Percentiles rank a stretch among this genome's conserved stretches.
These are phyloP conservation scores for Chaetomium tenue DNA, from an alignment of 495 filamentous ascomycete species.

Conservation along the genomic window DNA sequence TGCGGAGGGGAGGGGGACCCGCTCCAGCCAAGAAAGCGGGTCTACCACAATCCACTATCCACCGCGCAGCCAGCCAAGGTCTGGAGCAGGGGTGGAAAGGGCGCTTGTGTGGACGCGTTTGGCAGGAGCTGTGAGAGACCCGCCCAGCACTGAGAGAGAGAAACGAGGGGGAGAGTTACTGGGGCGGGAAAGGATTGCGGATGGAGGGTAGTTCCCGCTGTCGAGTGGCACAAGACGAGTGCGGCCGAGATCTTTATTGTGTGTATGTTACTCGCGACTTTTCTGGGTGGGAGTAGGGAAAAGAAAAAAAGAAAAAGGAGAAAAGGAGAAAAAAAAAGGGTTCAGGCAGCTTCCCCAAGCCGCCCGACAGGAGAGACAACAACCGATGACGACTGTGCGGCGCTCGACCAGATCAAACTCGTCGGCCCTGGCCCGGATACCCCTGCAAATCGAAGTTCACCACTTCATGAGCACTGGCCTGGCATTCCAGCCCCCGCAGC, in stretches of 20 bases:
- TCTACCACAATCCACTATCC: background rate
- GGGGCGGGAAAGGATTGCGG: background rate
- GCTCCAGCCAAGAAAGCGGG: conserved; percentile 19
- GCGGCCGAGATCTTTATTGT: background rate
- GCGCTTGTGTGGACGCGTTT: conserved; percentile 14
- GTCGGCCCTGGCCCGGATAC: background rate
- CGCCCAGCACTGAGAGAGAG: background rate
- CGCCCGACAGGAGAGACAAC: background rate
- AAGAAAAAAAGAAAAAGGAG: background rate
- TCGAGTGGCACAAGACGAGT: background rate
- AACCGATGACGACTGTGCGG: background rate
- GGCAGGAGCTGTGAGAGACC: conserved; percentile 9
- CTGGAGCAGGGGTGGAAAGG: conserved; percentile 7
- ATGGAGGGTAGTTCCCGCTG: background rate
- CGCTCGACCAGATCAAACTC: background rate
- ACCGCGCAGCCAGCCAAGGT: conserved; percentile 8
- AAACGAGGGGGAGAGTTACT: background rate
- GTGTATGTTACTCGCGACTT: background rate
- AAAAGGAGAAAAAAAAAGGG: background rate
- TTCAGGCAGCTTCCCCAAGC: background rate
- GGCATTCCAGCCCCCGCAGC: background rate
- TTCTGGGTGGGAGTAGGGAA: background rate
- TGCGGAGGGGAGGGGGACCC: conserved; percentile 15
- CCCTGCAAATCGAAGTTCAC: background rate
- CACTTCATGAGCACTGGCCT: background rate